Conservation (phyloP, 495 filamentous ascomycete species). For the Diplogelasinospora grovesii region DNA sequence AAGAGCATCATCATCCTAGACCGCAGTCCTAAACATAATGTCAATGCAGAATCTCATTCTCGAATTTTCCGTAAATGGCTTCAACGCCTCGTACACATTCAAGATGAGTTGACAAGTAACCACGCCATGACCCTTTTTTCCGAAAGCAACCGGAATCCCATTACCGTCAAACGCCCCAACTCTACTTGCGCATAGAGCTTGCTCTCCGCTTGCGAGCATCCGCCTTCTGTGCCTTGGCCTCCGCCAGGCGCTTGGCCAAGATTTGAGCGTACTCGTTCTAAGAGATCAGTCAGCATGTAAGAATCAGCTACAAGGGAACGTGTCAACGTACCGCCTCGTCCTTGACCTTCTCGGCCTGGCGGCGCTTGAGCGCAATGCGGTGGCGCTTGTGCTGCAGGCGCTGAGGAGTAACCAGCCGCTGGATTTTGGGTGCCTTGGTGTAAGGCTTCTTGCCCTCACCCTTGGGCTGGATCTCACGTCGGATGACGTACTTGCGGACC, state of each 20-base stretch:
- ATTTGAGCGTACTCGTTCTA: slow-evolving; percentile 90
- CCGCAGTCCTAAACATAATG: too few species aligned
- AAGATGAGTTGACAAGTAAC: slow-evolving; percentile 24
- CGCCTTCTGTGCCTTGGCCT: slow-evolving; percentile 84
- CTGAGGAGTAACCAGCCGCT: slow-evolving; percentile 98
- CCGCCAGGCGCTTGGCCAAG: slow-evolving; percentile 88
- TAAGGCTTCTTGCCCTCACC: slow-evolving; percentile 92
- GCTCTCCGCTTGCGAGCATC: slow-evolving; percentile 93
- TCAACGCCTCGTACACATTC: slow-evolving; percentile 26
- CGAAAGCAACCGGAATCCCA: slow-evolving; percentile 29
- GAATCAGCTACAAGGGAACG: not conserved
- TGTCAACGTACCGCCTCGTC: slow-evolving; percentile 89
- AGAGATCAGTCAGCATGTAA: slow-evolving; percentile 31
- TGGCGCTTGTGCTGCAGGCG: slow-evolving; percentile 99
- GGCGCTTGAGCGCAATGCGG: slow-evolving; percentile 93
- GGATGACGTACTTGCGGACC: slow-evolving; percentile 98
- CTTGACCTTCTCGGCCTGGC: slow-evolving; percentile 86
- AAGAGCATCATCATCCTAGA: too few species aligned
- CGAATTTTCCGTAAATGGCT: slow-evolving; percentile 17
- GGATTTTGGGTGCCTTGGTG: slow-evolving; percentile 99
- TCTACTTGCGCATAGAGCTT: slow-evolving; percentile 90
- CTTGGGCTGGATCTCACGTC: slow-evolving; percentile 92
- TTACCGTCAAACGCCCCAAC: slow-evolving; percentile 38
- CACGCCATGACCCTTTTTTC: slow-evolving; percentile 31
- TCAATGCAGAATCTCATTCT: slow-evolving; percentile 24